Conservation (phyloP, 2,329 filamentous ascomycete species). For the Neofusicoccum sp. region DNA sequence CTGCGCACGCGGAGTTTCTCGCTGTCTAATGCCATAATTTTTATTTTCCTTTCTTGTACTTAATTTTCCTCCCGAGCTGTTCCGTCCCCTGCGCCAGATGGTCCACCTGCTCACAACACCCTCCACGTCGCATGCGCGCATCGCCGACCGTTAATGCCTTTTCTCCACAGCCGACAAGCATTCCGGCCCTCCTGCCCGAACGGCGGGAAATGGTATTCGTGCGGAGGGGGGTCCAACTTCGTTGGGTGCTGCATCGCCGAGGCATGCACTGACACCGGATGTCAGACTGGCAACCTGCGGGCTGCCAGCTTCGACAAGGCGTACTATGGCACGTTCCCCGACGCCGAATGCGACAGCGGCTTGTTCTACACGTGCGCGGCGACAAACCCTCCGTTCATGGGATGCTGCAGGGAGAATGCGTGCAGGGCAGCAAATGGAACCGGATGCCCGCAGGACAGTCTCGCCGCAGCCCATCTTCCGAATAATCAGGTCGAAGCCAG, state of each 20-base stretch:
- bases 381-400: conserved; percentile 33
- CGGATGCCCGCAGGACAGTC: conserved; percentile 30
- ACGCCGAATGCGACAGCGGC: conserved; percentile 31
- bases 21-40: conserved; percentile 10
- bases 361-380: conserved; percentile 38
- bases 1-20: not conserved
- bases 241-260: conserved; percentile 42
- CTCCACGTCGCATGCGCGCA: not conserved
- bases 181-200: conserved; percentile 35
- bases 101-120: not conserved
- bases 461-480: conserved; percentile 28
- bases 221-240: conserved; percentile 32
- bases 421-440: conserved; percentile 25
- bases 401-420: conserved; percentile 39
- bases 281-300: conserved; percentile 33
- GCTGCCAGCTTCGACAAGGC: conserved; percentile 34
- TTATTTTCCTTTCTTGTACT: not conserved
- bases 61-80: no score
- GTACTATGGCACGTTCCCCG: conserved; percentile 31
- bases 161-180: conserved; percentile 18
- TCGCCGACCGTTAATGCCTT: not conserved
- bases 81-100: not conserved
- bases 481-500: conserved; percentile 24
- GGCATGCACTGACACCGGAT: conserved; percentile 37
- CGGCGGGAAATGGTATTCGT: conserved; percentile 37